A percentile compares a stretch with the other conserved stretches of the same genome.
These are phyloP conservation scores for Maudiozyma serrabonitensis DNA, from an alignment of 805 yeast genomes.

Conservation along the genomic window DNA sequence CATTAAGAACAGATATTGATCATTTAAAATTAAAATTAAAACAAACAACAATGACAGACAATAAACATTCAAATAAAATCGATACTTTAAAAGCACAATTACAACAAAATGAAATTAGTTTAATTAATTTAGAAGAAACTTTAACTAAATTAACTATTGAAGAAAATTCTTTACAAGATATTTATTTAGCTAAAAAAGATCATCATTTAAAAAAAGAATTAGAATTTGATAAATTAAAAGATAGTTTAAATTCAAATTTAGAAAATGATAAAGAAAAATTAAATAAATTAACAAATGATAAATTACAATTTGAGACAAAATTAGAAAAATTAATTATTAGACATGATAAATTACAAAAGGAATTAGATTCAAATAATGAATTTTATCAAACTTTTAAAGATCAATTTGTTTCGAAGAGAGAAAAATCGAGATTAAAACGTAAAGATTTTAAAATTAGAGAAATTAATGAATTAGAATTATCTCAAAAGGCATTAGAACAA, in stretches of 20 bases:
- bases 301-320: conserved; percentile 14
- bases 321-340: conserved; percentile 14
- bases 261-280: conserved; percentile 1
- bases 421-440: conserved; percentile 16
- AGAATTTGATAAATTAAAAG: conserved; percentile 22
- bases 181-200: conserved; percentile 30
- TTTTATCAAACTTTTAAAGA: conserved; percentile 16
- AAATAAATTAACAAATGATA: conserved; percentile 15
- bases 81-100: conserved; percentile 38
- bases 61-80: conserved; percentile 43
- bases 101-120: conserved; percentile 30
- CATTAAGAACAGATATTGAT: conserved; percentile 50
- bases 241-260: conserved; percentile 9
- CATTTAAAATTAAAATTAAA: conserved; percentile 37
- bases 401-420: conserved; percentile 15
- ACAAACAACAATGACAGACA: conserved; percentile 45
- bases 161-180: conserved; percentile 26
- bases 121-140: conserved; percentile 14
- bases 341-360: conserved; percentile 20
- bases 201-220: conserved; percentile 28
- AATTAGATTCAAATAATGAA: conserved; percentile 16
- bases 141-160: conserved; percentile 9
- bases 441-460: conserved; percentile 19
- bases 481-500: conserved; percentile 27
- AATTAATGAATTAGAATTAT: conserved; percentile 23